A percentile compares a stretch with the other conserved stretches of the same genome.
Evolutionary conservation across 2,329 filamentous ascomycete species (phyloP).

Genomic region (Pseudodiploospora longispora): DNA sequence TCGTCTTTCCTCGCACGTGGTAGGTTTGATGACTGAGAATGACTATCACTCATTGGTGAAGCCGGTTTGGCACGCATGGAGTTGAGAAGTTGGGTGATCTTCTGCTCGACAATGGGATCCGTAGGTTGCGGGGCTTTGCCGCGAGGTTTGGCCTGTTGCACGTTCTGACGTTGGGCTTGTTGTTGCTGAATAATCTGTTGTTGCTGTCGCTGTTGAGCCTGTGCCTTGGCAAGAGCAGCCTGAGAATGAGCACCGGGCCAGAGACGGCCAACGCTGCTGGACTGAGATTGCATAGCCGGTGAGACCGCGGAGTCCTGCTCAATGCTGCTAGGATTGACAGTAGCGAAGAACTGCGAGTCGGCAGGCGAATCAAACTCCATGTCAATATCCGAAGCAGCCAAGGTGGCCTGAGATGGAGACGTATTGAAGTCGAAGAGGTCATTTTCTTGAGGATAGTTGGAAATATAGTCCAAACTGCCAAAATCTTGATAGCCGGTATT

Average conservation of each 20-base stretch:
- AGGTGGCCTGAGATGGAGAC: slow-evolving; percentile 50
- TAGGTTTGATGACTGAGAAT: slow-evolving; percentile 56
- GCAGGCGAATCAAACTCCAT: slow-evolving; percentile 43
- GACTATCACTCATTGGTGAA: slow-evolving; percentile 35
- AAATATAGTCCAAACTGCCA: slow-evolving; percentile 42
- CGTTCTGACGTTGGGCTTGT: slow-evolving; percentile 40
- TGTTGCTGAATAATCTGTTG: slow-evolving; percentile 46
- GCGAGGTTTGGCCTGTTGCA: slow-evolving; percentile 35
- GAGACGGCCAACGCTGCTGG: slow-evolving; percentile 59
- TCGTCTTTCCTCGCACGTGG: slow-evolving; percentile 82
- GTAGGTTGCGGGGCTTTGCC: slow-evolving; percentile 44
- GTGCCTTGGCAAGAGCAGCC: slow-evolving; percentile 68
- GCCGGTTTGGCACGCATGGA: slow-evolving; percentile 75
- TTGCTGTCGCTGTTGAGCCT: slow-evolving; percentile 60
- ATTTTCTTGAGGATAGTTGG: slow-evolving; percentile 52
- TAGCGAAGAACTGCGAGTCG: slow-evolving; percentile 53
- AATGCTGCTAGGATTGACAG: slow-evolving; percentile 66
- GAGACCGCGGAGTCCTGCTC: slow-evolving; percentile 48
- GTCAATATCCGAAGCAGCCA: slow-evolving; percentile 58
- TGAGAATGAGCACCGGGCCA: slow-evolving; percentile 94
- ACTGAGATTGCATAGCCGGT: slow-evolving; percentile 41
- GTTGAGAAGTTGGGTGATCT: slow-evolving; percentile 85
- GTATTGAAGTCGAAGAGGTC: slow-evolving; percentile 68
- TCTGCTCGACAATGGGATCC: slow-evolving; percentile 77
- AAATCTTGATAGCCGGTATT: slow-evolving; percentile 46